Evolutionary conservation across 2,329 filamentous ascomycete species (phyloP).

Genomic region (Thielaviopsis musarum): DNA sequence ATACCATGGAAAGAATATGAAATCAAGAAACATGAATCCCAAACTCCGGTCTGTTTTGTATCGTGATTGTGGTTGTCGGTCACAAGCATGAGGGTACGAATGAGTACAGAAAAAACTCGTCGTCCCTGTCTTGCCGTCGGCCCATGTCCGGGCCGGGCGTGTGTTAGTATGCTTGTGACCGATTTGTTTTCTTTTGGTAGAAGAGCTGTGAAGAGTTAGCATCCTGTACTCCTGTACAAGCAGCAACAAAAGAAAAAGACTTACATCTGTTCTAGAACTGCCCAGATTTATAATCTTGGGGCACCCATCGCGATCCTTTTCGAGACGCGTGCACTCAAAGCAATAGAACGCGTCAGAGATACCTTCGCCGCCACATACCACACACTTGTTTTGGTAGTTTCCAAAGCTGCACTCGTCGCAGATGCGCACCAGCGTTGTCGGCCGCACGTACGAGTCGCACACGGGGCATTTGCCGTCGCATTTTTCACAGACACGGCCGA

Average conservation of each 20-base stretch:
- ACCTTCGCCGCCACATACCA: conserved; percentile 94
- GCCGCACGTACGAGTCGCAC: conserved; percentile 96
- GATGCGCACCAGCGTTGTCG: conserved; percentile 91
- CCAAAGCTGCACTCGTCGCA: conserved; percentile 99
- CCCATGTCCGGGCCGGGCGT: conserved; percentile 26
- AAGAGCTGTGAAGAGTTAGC: conserved; percentile 31
- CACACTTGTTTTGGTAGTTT: conserved; percentile 99
- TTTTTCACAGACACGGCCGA: conserved; percentile 98
- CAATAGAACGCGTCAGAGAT: conserved; percentile 99
- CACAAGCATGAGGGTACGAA: conserved; percentile 1
- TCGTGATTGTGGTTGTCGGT: neutral
- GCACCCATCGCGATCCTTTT: conserved; percentile 94
- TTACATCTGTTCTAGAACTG: conserved; percentile 82
- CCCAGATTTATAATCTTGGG: conserved; percentile 99
- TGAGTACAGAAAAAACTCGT: neutral
- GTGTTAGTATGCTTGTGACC: conserved; percentile 36
- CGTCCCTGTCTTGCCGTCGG: neutral
- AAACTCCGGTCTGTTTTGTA: conserved; percentile 3
- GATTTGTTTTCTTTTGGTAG: conserved; percentile 52
- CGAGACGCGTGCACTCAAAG: conserved; percentile 91
- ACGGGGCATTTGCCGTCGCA: conserved; percentile 99
- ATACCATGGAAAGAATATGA: neutral
- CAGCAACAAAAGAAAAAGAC: conserved; percentile 28
- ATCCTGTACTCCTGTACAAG: conserved; percentile 8
- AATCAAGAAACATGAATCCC: neutral